phyloP scores from a whole-genome alignment of 495 filamentous ascomycete genomes.

The Lophium mytilinum region DNA sequence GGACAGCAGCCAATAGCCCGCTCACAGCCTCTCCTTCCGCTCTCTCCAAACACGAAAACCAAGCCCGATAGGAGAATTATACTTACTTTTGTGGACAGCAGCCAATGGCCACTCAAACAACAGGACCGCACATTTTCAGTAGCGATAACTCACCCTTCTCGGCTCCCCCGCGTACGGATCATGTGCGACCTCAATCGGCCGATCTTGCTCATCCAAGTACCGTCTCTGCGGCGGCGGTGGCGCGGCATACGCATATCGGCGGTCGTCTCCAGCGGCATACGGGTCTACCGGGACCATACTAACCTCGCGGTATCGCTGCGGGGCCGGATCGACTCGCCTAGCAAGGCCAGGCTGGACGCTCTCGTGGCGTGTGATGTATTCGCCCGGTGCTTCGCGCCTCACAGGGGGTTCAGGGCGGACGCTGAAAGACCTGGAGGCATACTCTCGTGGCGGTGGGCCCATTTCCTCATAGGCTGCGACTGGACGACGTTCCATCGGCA shows the following conservation, averaged over 20 bases:
- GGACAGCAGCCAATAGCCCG: no score
- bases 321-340: constrained; percentile 6
- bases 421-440: constrained; percentile 21
- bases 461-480: constrained; percentile 21
- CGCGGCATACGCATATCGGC: constrained; percentile 11
- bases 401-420: constrained; percentile 26
- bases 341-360: constrained; percentile 21
- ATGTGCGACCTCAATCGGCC: constrained; percentile 11
- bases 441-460: constrained; percentile 22
- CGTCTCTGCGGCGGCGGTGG: constrained; percentile 9
- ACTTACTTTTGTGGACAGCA: no score
- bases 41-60: no score
- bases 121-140: not conserved
- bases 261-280: constrained; percentile 10
- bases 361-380: constrained; percentile 21
- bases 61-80: no score
- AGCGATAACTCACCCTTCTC: constrained; percentile 21
- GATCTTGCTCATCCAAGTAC: constrained; percentile 16
- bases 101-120: no score
- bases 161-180: constrained; percentile 8
- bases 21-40: no score
- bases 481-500: constrained; percentile 18
- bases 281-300: constrained; percentile 15
- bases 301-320: constrained; percentile 22
- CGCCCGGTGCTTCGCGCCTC: constrained; percentile 14